Evolutionary conservation across 306 rosid genomes (phyloP).

Genomic region (Cicer chorassanicum): DNA sequence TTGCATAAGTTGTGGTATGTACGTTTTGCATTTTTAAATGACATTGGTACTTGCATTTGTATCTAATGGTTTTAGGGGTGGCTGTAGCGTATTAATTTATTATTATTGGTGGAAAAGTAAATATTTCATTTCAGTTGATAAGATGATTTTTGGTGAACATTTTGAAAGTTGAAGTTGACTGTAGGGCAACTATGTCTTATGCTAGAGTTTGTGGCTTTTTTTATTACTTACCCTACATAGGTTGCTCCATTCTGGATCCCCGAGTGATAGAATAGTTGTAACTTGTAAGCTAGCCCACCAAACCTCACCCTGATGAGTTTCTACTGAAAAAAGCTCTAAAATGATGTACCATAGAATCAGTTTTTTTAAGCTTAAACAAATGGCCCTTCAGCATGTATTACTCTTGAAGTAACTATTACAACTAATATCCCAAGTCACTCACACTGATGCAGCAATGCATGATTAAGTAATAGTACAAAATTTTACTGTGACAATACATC

Average conservation of each 20-base stretch:
- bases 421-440: background rate
- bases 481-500: background rate
- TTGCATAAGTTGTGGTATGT: constrained; percentile 12
- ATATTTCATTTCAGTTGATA: background rate
- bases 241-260: background rate
- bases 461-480: background rate
- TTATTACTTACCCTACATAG: background rate
- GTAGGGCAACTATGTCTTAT: background rate
- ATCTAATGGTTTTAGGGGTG: background rate
- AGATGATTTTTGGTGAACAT: background rate
- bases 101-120: background rate
- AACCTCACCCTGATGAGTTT: background rate
- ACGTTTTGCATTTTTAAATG: background rate
- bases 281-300: background rate
- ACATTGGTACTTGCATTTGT: background rate
- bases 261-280: background rate
- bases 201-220: constrained; percentile 8
- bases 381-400: background rate
- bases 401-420: background rate
- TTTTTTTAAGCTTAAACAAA: background rate
- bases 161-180: background rate
- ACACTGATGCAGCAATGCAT: background rate
- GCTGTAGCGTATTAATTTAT: background rate
- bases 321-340: background rate
- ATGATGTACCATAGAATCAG: background rate